A percentile compares a stretch with the other conserved stretches of the same genome.
phyloP scores from a whole-genome alignment of 495 filamentous ascomycete genomes.

The Penicillium taxi region DNA sequence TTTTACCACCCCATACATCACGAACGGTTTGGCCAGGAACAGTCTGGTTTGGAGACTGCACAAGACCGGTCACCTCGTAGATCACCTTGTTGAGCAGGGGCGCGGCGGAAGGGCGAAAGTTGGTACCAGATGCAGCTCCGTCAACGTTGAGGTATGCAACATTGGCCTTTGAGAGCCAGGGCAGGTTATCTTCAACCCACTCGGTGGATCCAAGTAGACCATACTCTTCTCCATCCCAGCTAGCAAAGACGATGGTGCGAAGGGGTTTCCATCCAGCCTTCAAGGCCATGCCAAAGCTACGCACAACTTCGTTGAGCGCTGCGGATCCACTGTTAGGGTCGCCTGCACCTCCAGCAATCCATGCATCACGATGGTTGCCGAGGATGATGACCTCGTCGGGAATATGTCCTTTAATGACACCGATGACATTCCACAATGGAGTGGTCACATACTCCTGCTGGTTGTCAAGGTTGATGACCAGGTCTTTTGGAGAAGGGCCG shows the following conservation, averaged over 20 bases:
- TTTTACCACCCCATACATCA: constrained; percentile 52
- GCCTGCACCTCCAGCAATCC: constrained; percentile 80
- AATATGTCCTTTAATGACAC: constrained; percentile 85
- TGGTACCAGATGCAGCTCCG: constrained; percentile 47
- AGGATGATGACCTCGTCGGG: constrained; percentile 79
- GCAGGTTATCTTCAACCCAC: constrained; percentile 76
- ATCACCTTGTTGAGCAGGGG: constrained; percentile 75
- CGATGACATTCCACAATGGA: constrained; percentile 91
- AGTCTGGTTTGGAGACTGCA: constrained; percentile 72
- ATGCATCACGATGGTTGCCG: constrained; percentile 95
- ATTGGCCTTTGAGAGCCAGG: constrained; percentile 69
- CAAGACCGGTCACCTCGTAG: constrained; percentile 56
- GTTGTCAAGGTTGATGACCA: constrained; percentile 77
- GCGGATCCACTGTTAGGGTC: constrained; percentile 87
- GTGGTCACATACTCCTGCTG: constrained; percentile 84
- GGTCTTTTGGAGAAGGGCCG: constrained; percentile 70
- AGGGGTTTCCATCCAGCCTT: constrained; percentile 78
- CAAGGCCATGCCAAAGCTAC: constrained; percentile 70
- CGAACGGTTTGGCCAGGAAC: constrained; percentile 56
- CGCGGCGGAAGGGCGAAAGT: constrained; percentile 43
- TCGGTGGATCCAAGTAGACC: constrained; percentile 63
- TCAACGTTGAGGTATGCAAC: constrained; percentile 71
- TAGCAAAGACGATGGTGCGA: constrained; percentile 43
- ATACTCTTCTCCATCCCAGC: constrained; percentile 55
- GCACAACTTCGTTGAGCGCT: constrained; percentile 76